phyloP scores from a whole-genome alignment of 495 filamentous ascomycete genomes.

The Tuber aestivum region DNA sequence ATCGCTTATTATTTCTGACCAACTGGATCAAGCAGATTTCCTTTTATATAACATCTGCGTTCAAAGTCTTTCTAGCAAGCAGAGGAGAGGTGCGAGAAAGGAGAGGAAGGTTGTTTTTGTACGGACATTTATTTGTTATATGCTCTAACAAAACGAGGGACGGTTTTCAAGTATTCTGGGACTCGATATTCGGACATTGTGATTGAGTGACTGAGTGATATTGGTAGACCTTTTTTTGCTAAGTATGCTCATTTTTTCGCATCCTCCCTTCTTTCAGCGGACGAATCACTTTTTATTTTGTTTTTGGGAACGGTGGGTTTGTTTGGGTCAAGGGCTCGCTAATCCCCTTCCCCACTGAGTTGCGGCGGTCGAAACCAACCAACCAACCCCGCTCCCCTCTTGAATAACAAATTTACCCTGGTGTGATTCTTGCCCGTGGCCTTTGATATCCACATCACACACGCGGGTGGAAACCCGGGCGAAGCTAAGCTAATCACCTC shows the following conservation, averaged over 20 bases:
- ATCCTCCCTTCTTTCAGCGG: background rate
- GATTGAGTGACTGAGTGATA: background rate
- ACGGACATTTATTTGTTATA: conserved; percentile 1
- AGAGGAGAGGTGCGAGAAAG: background rate
- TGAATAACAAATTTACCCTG: background rate
- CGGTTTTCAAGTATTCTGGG: background rate
- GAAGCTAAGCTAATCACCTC: background rate
- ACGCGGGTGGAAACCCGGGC: background rate
- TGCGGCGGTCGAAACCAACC: background rate
- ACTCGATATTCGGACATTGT: background rate
- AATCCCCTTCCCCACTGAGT: background rate
- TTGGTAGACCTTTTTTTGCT: background rate
- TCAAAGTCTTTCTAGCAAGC: conserved; percentile 1
- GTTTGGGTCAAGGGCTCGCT: background rate
- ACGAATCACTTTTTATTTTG: background rate
- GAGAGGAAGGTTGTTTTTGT: background rate
- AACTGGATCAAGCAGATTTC: background rate
- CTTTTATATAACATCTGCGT: conserved; percentile 6
- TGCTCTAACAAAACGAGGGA: background rate
- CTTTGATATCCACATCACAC: background rate
- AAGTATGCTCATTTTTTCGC: conserved; percentile 5
- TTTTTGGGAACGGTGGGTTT: background rate
- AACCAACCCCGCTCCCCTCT: background rate
- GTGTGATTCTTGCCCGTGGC: background rate
- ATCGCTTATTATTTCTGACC: conserved; percentile 5